Conservation (phyloP, 257 asterid species). For the Fraxinus anomala region DNA sequence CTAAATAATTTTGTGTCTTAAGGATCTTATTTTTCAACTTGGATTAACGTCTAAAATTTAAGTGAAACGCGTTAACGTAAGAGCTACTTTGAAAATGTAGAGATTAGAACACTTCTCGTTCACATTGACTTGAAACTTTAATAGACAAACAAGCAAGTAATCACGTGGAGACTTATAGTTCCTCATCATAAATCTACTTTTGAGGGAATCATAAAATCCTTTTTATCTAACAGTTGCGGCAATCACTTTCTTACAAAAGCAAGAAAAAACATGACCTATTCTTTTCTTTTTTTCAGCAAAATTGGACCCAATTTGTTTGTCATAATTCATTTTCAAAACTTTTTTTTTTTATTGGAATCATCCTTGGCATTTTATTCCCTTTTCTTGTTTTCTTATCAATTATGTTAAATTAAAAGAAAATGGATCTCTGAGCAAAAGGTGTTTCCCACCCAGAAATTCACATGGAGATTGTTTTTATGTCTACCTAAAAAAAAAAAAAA, state of each 20-base stretch:
- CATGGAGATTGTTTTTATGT: constrained; percentile 26
- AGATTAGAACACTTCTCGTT: background rate
- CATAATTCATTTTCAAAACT: background rate
- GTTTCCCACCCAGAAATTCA: constrained; percentile 43
- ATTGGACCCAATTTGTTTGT: constrained; percentile 25
- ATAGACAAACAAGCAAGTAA: background rate
- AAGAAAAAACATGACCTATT: background rate
- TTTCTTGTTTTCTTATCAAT: background rate
- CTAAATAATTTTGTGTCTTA: too few relatives aligned
- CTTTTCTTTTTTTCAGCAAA: constrained; percentile 12
- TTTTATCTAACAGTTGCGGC: background rate
- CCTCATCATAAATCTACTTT: background rate
- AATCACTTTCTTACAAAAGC: background rate
- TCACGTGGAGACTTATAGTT: background rate
- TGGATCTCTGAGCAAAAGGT: constrained; percentile 28
- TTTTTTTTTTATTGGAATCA: background rate
- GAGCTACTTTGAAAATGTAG: too few relatives aligned
- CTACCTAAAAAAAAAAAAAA: background rate
- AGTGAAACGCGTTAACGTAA: too few relatives aligned
- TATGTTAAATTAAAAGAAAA: background rate
- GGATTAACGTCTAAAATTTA: too few relatives aligned
- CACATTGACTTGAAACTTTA: background rate
- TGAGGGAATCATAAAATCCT: background rate
- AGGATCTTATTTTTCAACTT: too few relatives aligned
- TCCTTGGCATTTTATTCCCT: background rate